A percentile compares a stretch with the other conserved stretches of the same genome.
Evolutionary conservation across 257 asterid species (phyloP).

Genomic region (Lycium barbarum): DNA sequence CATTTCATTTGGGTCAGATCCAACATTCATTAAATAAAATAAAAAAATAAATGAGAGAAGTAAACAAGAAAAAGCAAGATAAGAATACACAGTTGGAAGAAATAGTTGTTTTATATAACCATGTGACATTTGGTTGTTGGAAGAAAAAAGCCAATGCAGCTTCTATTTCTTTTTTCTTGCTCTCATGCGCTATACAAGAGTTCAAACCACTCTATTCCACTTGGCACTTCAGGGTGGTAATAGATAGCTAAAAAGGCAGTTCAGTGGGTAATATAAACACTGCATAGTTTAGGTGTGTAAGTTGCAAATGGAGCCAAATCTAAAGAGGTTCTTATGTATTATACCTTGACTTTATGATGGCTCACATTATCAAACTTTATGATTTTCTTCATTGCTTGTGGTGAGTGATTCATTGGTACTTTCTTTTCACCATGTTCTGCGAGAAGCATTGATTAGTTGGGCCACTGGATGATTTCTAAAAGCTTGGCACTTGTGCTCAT

Average conservation of each 20-base stretch:
- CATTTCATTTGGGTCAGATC: slow-evolving; percentile 16
- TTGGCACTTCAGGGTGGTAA: slow-evolving; percentile 20
- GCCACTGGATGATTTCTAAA: no score
- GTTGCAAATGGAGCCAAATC: neutral
- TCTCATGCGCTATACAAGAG: neutral
- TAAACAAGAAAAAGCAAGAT: slow-evolving; percentile 10
- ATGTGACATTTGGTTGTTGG: neutral
- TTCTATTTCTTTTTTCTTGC: neutral
- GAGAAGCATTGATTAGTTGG: neutral
- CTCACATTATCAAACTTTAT: neutral
- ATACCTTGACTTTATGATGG: no score
- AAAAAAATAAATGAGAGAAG: neutral
- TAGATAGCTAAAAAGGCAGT: neutral
- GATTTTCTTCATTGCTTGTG: neutral
- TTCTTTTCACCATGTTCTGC: neutral
- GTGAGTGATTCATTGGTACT: neutral
- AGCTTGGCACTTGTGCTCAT: no score
- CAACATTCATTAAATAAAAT: neutral
- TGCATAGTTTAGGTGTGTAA: neutral
- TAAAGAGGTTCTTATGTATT: no score
- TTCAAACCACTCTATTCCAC: neutral
- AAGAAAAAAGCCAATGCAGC: neutral
- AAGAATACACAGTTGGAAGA: neutral
- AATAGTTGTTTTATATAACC: neutral
- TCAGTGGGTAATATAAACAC: slow-evolving; percentile 15